These are phyloP conservation scores for Trichosanthes cucumerina DNA, from an alignment of 306 rosid species.

Conservation along the genomic window DNA sequence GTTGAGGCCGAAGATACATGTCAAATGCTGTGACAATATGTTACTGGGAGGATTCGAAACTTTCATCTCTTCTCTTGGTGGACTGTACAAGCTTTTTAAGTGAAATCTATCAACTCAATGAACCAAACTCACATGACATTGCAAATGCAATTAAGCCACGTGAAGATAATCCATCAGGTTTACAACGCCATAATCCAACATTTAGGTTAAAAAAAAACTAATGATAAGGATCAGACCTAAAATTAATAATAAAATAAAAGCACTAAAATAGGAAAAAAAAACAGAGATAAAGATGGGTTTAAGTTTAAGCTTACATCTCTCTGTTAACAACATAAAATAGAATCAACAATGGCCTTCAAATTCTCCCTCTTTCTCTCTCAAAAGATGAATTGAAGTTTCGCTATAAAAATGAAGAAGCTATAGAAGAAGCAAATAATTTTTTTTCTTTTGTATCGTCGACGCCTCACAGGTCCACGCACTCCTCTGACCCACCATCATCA, in stretches of 20 bases:
- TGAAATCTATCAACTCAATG: not conserved
- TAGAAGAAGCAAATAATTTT: not conserved
- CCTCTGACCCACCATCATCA: not conserved
- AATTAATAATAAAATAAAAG: not conserved
- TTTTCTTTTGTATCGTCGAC: not conserved
- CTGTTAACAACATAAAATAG: not conserved
- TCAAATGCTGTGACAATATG: no score
- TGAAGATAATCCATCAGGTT: not conserved
- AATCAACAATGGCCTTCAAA: not conserved
- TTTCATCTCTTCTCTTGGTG: no score
- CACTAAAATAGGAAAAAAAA: not conserved
- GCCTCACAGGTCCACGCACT: constrained; percentile 5
- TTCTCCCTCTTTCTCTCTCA: not conserved
- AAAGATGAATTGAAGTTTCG: not conserved
- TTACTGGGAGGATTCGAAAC: no score
- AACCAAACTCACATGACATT: not conserved
- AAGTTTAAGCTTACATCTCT: not conserved
- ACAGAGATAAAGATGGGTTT: not conserved
- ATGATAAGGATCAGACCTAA: not conserved
- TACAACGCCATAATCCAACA: not conserved
- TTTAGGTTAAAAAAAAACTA: not conserved
- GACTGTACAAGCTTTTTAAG: no score
- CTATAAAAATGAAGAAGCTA: not conserved
- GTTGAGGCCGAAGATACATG: no score
- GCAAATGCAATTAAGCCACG: not conserved